Evolutionary conservation across 306 rosid genomes (phyloP).

Genomic region (Abrus precatorius): DNA sequence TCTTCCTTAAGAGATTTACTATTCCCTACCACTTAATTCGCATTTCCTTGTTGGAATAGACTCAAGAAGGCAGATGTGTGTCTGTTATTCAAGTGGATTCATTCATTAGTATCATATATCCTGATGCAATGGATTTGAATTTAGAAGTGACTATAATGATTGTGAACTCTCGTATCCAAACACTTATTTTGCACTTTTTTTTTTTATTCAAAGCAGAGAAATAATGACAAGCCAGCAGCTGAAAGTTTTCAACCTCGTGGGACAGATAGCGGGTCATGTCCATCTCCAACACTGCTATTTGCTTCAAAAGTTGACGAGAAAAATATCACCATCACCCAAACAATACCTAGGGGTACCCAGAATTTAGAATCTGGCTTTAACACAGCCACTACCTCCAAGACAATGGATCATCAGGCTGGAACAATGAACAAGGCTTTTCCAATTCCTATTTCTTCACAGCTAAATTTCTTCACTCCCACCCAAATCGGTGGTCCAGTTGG

Average conservation of each 20-base stretch:
- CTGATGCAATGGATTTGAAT: slow-evolving; percentile 29
- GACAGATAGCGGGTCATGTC: slow-evolving; percentile 60
- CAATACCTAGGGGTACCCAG: slow-evolving; percentile 61
- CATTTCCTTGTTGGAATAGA: slow-evolving; percentile 18
- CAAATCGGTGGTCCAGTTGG: slow-evolving; percentile 54
- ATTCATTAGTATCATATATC: slow-evolving; percentile 14
- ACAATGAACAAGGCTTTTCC: slow-evolving; percentile 61
- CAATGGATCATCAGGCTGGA: slow-evolving; percentile 64
- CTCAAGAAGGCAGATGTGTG: slow-evolving; percentile 13
- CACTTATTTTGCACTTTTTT: slow-evolving; percentile 30
- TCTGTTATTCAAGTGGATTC: slow-evolving; percentile 8
- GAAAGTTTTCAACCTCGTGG: slow-evolving; percentile 69
- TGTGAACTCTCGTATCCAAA: slow-evolving; percentile 12
- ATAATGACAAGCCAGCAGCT: slow-evolving; percentile 68
- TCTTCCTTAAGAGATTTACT: slow-evolving; percentile 15
- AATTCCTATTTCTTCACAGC: slow-evolving; percentile 65
- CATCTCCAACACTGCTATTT: slow-evolving; percentile 73
- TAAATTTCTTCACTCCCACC: slow-evolving; percentile 64
- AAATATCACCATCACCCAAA: slow-evolving; percentile 58
- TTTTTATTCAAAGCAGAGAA: slow-evolving; percentile 61
- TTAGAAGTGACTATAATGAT: slow-evolving; percentile 17
- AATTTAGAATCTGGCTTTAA: slow-evolving; percentile 68
- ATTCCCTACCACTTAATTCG: slow-evolving; percentile 1
- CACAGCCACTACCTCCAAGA: slow-evolving; percentile 67
- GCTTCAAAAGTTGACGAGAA: slow-evolving; percentile 71